Evolutionary conservation across 805 yeast species (phyloP), one percentile per base, ranked within the genome.

Genomic region (Metschnikowia continentalis): DNA sequence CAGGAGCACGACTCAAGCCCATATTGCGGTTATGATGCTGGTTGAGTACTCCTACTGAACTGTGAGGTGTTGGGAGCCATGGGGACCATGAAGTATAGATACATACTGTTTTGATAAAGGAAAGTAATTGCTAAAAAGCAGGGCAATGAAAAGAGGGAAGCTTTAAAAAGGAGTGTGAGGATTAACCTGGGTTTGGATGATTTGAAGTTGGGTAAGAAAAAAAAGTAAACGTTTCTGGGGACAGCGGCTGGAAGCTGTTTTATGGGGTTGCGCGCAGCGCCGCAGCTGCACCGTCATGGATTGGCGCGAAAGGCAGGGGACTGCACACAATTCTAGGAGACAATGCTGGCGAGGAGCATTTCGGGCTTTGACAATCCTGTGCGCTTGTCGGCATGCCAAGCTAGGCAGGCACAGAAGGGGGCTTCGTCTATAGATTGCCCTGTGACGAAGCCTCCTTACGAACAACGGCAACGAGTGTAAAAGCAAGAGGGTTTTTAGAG

Each of bases 51-150:
- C 10, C 30, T 11, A 26, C 30, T 26, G 30, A 8, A 4, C 8
- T 8, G 11, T 26, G 13, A 26, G 11, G 11, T 11, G 10, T 26
- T 8, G 30, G 11, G 30, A 26, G 30, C 30, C 30, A 26, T 26
- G 30, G 30, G 30, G 30, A 13, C 30, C 30, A 26, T 26, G 30
- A 26, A 26, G 0, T 26, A 8, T 26, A 26, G 11, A 35, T 23
- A 42, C 46, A 42, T 42, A 42, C 46, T 42, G 46, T 5, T 11
- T 42, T 23, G 15, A 19, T 42, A 17, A 42, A 42, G 46, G 46
- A 42, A 35, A 22, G 46, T 42, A 42, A 42, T 42, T 42, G 46
- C 46, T 42, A 20, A 30, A 42, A 11, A 42, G 46, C 46, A 42
- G 46, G 46, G 13, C 46, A 42, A 42, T 42, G 46, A 42, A 32